Conservation (phyloP, 306 rosid genomes). For the Vicia villosa region DNA sequence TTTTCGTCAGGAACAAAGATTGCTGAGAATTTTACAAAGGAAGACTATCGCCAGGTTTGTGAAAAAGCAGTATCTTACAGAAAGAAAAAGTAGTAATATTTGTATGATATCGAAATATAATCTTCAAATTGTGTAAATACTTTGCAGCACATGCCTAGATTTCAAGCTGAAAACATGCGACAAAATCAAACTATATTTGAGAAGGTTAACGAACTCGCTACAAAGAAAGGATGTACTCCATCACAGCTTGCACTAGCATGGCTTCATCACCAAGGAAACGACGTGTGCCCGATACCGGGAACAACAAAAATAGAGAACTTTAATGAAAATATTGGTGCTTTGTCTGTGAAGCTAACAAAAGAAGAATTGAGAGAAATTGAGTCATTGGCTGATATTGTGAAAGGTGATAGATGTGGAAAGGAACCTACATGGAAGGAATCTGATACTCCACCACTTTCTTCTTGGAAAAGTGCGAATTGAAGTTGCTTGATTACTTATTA, state of each 20-base stretch:
- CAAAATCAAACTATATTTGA: conserved; percentile 63
- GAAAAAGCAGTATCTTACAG: not conserved
- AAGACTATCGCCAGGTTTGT: not conserved
- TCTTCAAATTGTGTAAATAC: not conserved
- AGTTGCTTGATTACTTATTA: not conserved
- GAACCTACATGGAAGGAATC: conserved; percentile 45
- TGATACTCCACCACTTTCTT: conserved; percentile 68
- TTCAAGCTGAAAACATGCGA: conserved; percentile 58
- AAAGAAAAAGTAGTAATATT: too few species aligned
- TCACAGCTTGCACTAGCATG: conserved; percentile 49
- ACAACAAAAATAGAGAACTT: conserved; percentile 36
- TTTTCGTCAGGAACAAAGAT: not conserved
- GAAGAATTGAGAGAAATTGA: conserved; percentile 66
- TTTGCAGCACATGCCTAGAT: conserved; percentile 53
- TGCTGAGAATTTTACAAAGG: not conserved
- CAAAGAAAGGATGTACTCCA: conserved; percentile 53
- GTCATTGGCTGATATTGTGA: conserved; percentile 48
- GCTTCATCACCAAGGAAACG: not conserved
- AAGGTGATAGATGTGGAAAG: conserved; percentile 42
- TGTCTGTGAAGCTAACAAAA: conserved; percentile 60
- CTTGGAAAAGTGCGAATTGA: conserved; percentile 43
- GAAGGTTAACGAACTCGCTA: conserved; percentile 54
- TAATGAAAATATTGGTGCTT: conserved; percentile 58
- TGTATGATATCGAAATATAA: not conserved
- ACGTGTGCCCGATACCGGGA: too few species aligned